Conservation (phyloP, 2,329 filamentous ascomycete genomes). For the Coniella vitis region DNA sequence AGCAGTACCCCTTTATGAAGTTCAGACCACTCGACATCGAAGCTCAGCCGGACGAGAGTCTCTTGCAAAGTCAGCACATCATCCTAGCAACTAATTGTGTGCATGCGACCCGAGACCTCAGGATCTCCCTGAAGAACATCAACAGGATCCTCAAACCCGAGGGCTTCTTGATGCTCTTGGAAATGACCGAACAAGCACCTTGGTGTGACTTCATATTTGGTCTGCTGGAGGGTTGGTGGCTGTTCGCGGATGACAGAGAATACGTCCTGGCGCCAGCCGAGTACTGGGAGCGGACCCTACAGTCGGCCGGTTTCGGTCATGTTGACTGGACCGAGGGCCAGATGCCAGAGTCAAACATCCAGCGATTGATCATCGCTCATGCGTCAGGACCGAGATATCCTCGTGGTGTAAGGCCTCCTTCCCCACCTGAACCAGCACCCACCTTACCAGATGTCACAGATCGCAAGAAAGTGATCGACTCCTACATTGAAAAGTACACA, state of each 20-base stretch:
- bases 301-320: conserved; percentile 21
- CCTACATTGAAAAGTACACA: background rate
- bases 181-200: conserved; percentile 25
- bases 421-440: background rate
- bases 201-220: conserved; percentile 31
- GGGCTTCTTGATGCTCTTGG: conserved; percentile 29
- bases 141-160: conserved; percentile 23
- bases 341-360: conserved; percentile 21
- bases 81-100: conserved; percentile 28
- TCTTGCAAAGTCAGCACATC: conserved; percentile 24
- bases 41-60: conserved; percentile 9
- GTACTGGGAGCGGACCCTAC: conserved; percentile 23
- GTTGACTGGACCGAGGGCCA: conserved; percentile 24
- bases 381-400: background rate
- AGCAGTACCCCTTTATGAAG: conserved; percentile 22
- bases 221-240: conserved; percentile 33
- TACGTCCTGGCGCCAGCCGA: conserved; percentile 18
- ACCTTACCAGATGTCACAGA: background rate
- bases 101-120: conserved; percentile 27
- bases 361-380: conserved; percentile 25
- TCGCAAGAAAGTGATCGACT: background rate
- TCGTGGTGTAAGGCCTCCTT: background rate
- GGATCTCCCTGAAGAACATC: conserved; percentile 15
- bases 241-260: conserved; percentile 25
- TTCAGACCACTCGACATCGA: conserved; percentile 26